These are phyloP conservation scores for Suillus subaureus DNA, from an alignment of 768 basidiomycete genomes.

Conservation along the genomic window DNA sequence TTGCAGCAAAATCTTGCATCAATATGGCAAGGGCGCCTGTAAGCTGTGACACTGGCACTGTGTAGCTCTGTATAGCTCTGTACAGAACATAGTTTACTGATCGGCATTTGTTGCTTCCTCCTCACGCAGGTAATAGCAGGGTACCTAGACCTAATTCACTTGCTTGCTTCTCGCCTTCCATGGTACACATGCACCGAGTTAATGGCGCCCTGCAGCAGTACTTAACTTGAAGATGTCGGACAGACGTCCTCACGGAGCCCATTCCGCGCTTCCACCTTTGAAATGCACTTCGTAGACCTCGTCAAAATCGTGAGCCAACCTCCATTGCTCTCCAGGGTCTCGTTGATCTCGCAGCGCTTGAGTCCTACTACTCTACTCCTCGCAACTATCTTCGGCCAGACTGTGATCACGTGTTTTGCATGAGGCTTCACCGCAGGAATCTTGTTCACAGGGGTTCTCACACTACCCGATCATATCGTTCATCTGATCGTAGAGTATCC, in stretches of 20 bases:
- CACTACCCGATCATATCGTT: not conserved
- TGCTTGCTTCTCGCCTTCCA: not conserved
- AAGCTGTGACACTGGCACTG: too few species aligned
- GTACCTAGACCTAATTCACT: too few species aligned
- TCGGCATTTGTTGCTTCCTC: too few species aligned
- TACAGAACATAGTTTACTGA: too few species aligned
- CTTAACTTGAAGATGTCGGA: not conserved
- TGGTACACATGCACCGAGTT: not conserved
- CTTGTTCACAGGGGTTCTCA: not conserved
- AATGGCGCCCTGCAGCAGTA: not conserved
- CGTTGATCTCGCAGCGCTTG: not conserved
- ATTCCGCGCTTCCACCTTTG: too few species aligned
- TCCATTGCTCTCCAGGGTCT: not conserved
- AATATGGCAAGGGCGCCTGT: too few species aligned
- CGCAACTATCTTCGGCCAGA: not conserved
- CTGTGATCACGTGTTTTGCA: not conserved
- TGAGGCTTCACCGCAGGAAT: not conserved
- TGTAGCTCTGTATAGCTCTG: too few species aligned
- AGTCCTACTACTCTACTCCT: not conserved
- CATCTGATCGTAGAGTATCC: not conserved
- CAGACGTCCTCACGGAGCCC: not conserved
- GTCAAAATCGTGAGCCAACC: not conserved
- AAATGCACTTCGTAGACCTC: not conserved
- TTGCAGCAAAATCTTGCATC: too few species aligned
- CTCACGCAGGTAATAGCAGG: too few species aligned